These are phyloP conservation scores for Chimonanthus salicifolius DNA, from an alignment of 164 flowering plant genomes.

Conservation along the genomic window DNA sequence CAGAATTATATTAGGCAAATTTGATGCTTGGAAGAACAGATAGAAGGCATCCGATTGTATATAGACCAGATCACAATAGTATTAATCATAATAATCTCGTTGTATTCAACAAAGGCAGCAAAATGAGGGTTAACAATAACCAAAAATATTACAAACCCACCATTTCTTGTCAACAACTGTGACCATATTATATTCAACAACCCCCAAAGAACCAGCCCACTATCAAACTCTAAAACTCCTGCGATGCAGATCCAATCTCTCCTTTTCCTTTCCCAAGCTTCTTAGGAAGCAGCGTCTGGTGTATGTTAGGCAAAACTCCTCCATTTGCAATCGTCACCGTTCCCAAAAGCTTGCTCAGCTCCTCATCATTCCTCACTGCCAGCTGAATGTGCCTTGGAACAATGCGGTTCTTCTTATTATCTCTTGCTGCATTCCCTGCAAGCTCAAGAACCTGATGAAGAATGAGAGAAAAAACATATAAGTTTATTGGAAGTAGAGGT, in stretches of 20 bases:
- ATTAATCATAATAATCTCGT: too few relatives aligned
- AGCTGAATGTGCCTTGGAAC: conserved; percentile 68
- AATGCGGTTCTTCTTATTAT: conserved; percentile 62
- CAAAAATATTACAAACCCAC: too few relatives aligned
- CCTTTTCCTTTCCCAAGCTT: conserved; percentile 45
- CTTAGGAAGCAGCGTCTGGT: conserved; percentile 49
- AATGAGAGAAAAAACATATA: too few relatives aligned
- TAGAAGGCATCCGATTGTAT: too few relatives aligned
- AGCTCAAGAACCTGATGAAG: conserved; percentile 47
- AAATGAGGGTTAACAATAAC: too few relatives aligned
- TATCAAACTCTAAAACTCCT: conserved; percentile 34
- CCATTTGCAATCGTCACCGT: conserved; percentile 58
- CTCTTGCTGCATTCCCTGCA: conserved; percentile 69
- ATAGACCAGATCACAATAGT: too few relatives aligned
- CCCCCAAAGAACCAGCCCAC: not conserved
- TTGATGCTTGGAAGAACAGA: too few relatives aligned
- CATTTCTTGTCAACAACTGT: too few relatives aligned
- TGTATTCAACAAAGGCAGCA: too few relatives aligned
- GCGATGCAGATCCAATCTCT: conserved; percentile 54
- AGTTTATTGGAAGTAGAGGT: too few relatives aligned
- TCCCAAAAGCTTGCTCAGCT: conserved; percentile 58
- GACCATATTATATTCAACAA: not conserved
- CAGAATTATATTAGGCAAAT: too few relatives aligned
- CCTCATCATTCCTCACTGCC: conserved; percentile 67
- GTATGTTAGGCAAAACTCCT: conserved; percentile 57